Conservation (phyloP, 345 rosid species). For the Cardamine resedifolia region DNA sequence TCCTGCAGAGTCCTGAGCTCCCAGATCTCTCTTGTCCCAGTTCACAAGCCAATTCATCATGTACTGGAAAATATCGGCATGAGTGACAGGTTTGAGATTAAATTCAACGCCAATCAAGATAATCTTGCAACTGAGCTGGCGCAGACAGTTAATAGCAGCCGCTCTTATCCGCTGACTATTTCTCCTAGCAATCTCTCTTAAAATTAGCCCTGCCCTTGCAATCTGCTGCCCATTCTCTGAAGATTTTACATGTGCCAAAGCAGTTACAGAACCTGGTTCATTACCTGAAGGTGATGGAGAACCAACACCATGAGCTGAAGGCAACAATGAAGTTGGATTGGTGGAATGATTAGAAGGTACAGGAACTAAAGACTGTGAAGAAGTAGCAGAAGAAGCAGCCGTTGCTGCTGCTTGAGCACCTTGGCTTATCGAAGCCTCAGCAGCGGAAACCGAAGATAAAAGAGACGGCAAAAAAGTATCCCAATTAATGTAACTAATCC, state of each 20-base stretch:
- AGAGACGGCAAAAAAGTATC: slow-evolving; percentile 80
- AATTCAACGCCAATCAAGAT: slow-evolving; percentile 69
- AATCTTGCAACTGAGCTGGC: slow-evolving; percentile 89
- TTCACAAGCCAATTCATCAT: slow-evolving; percentile 90
- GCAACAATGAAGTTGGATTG: slow-evolving; percentile 61
- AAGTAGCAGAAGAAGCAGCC: slow-evolving; percentile 53
- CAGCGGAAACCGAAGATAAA: slow-evolving; percentile 76
- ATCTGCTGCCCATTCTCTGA: slow-evolving; percentile 57
- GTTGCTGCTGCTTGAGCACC: slow-evolving; percentile 54
- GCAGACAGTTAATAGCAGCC: slow-evolving; percentile 68
- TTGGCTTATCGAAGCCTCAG: slow-evolving; percentile 66
- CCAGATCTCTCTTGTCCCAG: slow-evolving; percentile 88
- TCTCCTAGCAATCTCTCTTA: slow-evolving; percentile 55
- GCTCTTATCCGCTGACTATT: slow-evolving; percentile 61
- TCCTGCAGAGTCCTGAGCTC: slow-evolving; percentile 60
- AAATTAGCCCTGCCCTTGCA: slow-evolving; percentile 46
- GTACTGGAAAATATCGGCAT: slow-evolving; percentile 71
- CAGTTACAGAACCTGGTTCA: slow-evolving; percentile 56
- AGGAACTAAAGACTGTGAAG: slow-evolving; percentile 62
- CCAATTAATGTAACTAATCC: slow-evolving; percentile 82
- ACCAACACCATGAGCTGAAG: slow-evolving; percentile 74
- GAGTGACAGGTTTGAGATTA: slow-evolving; percentile 81
- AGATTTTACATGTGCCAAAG: slow-evolving; percentile 49
- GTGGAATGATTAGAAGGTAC: slow-evolving; percentile 54
- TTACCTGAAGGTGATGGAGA: slow-evolving; percentile 71